A percentile compares a stretch with the other conserved stretches of the same genome.
phyloP scores from a whole-genome alignment of 2,329 filamentous ascomycete genomes.

The Aspergillus eucalypticola region DNA sequence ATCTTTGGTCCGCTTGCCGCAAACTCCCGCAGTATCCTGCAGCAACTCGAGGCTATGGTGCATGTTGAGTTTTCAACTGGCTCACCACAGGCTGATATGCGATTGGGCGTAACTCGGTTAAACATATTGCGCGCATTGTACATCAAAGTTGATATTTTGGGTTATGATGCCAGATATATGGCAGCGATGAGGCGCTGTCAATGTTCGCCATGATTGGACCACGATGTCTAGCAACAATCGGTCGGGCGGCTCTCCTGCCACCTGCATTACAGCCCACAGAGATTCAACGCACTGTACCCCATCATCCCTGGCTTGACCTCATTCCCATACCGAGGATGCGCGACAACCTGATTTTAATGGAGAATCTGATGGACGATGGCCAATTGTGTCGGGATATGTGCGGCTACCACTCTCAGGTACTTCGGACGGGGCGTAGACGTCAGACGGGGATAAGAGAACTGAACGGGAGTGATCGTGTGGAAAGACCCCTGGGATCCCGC shows the following conservation, averaged over 20 bases:
- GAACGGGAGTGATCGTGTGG: slow-evolving; percentile 30
- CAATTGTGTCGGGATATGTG: slow-evolving; percentile 19
- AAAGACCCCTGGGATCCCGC: slow-evolving; percentile 32
- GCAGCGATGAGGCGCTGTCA: slow-evolving; percentile 6
- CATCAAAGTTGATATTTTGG: slow-evolving; percentile 15
- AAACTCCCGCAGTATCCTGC: neutral
- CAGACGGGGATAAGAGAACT: slow-evolving; percentile 2
- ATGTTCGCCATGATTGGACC: neutral
- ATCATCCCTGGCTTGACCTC: slow-evolving; percentile 35
- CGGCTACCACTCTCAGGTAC: neutral
- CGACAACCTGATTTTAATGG: slow-evolving; percentile 22
- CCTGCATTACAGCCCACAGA: slow-evolving; percentile 14
- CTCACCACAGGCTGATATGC: slow-evolving; percentile 12
- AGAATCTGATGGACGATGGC: slow-evolving; percentile 23
- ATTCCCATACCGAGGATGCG: slow-evolving; percentile 24
- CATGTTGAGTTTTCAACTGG: neutral
- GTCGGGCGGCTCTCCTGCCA: neutral
- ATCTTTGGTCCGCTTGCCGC: neutral
- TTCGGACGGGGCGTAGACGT: slow-evolving; percentile 20
- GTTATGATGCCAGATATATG: slow-evolving; percentile 7
- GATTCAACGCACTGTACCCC: slow-evolving; percentile 7
- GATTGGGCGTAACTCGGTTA: slow-evolving; percentile 14
- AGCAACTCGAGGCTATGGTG: slow-evolving; percentile 6
- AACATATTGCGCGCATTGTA: slow-evolving; percentile 18
- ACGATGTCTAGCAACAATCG: neutral